Percentiles rank a stretch among this genome's conserved stretches.
These are phyloP conservation scores for Panicum miliaceum DNA, from an alignment of 176 grass and related monocot species.

Conservation along the genomic window DNA sequence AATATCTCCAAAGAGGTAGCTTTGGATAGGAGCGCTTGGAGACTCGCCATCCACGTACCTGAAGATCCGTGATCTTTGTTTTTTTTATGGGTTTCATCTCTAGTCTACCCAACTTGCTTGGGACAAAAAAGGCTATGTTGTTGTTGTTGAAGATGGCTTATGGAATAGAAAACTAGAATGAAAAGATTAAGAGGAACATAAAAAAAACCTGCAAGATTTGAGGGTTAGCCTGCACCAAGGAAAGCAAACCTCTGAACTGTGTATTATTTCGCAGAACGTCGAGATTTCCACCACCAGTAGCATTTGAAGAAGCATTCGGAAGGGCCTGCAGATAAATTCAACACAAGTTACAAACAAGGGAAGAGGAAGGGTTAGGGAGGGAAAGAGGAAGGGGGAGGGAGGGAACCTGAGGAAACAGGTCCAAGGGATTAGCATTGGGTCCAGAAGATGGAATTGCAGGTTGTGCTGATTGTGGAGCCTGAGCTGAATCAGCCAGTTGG, in stretches of 20 bases:
- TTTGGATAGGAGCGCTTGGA: no score
- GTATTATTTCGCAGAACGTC: conserved; percentile 59
- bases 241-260: conserved; percentile 73
- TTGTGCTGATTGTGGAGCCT: conserved; percentile 55
- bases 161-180: not conserved
- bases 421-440: conserved; percentile 81
- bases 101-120: no score
- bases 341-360: not conserved
- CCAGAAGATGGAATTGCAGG: conserved; percentile 53
- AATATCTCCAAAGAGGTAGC: no score
- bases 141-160: not conserved
- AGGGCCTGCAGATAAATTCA: conserved; percentile 53
- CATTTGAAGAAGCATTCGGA: conserved; percentile 70
- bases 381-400: not conserved
- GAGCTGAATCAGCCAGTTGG: conserved; percentile 43
- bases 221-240: conserved; percentile 83
- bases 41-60: no score
- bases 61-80: no score
- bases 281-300: conserved; percentile 62
- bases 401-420: conserved; percentile 84
- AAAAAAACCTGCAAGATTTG: conserved; percentile 73
- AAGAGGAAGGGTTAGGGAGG: not conserved
- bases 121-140: no score
- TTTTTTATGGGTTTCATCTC: no score
- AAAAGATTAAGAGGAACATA: not conserved